Percentiles rank a stretch among this genome's conserved stretches.
Evolutionary conservation across 2,329 filamentous ascomycete species (phyloP).

Genomic region (Alternaria ventricosa): DNA sequence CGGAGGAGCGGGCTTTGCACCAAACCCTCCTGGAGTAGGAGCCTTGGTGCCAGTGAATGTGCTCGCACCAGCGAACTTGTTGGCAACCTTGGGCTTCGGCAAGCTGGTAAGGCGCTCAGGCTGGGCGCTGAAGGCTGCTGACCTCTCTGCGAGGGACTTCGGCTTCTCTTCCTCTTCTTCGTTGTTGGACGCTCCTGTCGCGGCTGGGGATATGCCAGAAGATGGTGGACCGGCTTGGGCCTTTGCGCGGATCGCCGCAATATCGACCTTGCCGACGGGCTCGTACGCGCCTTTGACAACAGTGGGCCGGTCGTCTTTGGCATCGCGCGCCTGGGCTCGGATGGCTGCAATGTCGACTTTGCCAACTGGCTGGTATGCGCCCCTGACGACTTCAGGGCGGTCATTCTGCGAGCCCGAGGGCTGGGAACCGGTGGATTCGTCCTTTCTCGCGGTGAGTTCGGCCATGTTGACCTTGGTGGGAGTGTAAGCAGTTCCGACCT

Average conservation of each 20-base stretch:
- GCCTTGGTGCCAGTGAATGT: constrained; percentile 89
- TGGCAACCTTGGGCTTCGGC: constrained; percentile 93
- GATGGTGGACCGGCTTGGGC: constrained; percentile 62
- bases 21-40: constrained; percentile 74
- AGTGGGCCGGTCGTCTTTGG: constrained; percentile 79
- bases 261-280: constrained; percentile 95
- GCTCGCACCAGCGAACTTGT: constrained; percentile 77
- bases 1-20: constrained; percentile 65
- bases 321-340: constrained; percentile 69
- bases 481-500: constrained; percentile 90
- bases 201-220: constrained; percentile 51
- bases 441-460: constrained; percentile 77
- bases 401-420: constrained; percentile 57
- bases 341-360: constrained; percentile 98
- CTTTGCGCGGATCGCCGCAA: constrained; percentile 87
- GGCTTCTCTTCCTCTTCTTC: constrained; percentile 56
- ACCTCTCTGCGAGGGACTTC: constrained; percentile 76
- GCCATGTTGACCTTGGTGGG: constrained; percentile 95
- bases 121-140: constrained; percentile 70
- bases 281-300: constrained; percentile 93
- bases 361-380: constrained; percentile 90
- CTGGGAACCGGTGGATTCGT: constrained; percentile 68
- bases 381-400: constrained; percentile 73
- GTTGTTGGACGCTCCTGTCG: constrained; percentile 51
- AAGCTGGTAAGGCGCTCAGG: constrained; percentile 84